phyloP scores from a whole-genome alignment of 202 grass and related monocot genomes.

The Panicum hallii region DNA sequence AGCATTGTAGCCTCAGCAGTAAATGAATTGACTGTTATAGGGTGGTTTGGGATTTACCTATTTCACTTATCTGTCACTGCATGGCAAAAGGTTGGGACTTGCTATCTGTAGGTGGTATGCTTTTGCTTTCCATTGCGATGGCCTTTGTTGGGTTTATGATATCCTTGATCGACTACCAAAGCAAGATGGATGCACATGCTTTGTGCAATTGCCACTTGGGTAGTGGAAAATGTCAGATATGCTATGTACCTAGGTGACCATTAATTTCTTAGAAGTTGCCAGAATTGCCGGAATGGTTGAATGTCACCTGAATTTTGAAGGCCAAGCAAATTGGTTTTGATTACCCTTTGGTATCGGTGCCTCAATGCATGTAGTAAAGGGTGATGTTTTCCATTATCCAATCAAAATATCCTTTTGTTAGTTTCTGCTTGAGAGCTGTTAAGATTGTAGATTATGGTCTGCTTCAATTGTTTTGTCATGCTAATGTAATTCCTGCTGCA shows the following conservation, averaged over 20 bases:
- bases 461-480: conserved; percentile 23
- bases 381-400: background rate
- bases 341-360: background rate
- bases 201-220: background rate
- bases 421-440: background rate
- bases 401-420: background rate
- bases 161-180: background rate
- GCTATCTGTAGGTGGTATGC: background rate
- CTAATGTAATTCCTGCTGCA: conserved; percentile 9
- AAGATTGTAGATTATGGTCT: background rate
- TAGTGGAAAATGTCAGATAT: background rate
- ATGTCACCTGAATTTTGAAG: background rate
- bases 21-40: background rate
- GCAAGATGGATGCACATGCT: background rate
- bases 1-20: background rate
- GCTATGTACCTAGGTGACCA: background rate
- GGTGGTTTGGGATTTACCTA: background rate
- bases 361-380: background rate
- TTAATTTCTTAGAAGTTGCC: background rate
- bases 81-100: background rate
- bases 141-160: background rate
- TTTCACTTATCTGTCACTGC: background rate
- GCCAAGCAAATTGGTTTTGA: background rate
- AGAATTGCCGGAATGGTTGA: background rate
- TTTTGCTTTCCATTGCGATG: background rate